Conservation (phyloP, 495 filamentous ascomycete species). For the Neurospora tetraspora region DNA sequence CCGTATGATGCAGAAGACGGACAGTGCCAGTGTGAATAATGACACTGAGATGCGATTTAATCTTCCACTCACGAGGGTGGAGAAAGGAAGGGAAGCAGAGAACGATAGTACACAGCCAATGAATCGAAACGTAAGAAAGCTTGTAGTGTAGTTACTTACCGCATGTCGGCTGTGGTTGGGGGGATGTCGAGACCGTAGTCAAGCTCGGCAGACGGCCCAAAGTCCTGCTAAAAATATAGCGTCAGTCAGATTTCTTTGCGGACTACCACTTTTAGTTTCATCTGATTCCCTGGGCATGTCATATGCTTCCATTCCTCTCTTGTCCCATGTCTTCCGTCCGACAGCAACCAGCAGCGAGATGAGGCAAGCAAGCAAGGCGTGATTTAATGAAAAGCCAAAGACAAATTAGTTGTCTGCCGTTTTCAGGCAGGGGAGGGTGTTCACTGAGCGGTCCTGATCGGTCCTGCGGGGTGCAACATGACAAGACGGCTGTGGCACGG, state of each 20-base stretch:
- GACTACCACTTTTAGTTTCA: background rate
- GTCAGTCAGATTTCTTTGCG: conserved; percentile 12
- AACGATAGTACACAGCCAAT: background rate
- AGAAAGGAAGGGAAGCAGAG: background rate
- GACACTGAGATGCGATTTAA: background rate
- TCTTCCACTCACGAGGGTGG: background rate
- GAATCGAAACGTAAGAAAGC: conserved; percentile 7
- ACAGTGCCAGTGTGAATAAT: background rate
- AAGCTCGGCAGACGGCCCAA: conserved; percentile 39
- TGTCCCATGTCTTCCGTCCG: conserved; percentile 2
- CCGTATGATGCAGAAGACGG: background rate
- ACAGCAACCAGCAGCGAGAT: background rate
- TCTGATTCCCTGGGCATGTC: background rate
- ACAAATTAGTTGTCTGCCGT: background rate
- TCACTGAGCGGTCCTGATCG: background rate
- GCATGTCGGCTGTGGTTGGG: conserved; percentile 35
- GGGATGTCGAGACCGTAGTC: conserved; percentile 35
- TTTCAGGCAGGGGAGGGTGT: background rate
- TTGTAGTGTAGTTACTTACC: conserved; percentile 22
- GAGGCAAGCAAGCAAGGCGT: background rate
- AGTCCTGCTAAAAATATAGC: conserved; percentile 31
- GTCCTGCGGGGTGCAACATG: background rate
- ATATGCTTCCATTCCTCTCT: conserved; percentile 13
- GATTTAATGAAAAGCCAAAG: background rate
- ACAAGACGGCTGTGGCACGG: background rate